Conservation (phyloP, 192 early-diverging fungal genomes). For the Coemansia umbellata region DNA sequence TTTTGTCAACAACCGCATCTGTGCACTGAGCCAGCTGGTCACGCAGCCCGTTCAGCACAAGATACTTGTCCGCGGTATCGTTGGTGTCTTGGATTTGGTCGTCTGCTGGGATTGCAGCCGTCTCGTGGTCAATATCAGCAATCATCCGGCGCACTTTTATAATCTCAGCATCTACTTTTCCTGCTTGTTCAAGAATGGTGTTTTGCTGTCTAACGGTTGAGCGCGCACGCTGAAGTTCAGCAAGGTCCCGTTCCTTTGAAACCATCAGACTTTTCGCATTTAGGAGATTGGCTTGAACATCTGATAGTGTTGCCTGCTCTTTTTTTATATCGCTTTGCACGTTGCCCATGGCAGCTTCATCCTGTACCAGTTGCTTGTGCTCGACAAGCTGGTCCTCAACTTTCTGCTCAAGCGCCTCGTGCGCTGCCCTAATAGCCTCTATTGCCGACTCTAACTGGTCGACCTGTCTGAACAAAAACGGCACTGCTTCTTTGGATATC, state of each 20-base stretch:
- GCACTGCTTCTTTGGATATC: conserved; percentile 50
- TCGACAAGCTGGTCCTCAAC: conserved; percentile 36
- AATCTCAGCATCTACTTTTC: conserved; percentile 39
- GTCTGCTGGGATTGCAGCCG: conserved; percentile 17
- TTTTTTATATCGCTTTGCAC: conserved; percentile 22
- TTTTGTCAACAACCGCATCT: conserved; percentile 4
- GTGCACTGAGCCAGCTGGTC: conserved; percentile 17
- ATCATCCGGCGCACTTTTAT: conserved; percentile 32
- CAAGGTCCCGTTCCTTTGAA: conserved; percentile 47
- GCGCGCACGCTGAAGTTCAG: conserved; percentile 29
- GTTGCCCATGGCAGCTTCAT: conserved; percentile 24
- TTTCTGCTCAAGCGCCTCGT: conserved; percentile 27
- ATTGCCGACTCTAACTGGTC: conserved; percentile 48
- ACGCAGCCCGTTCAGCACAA: conserved; percentile 36
- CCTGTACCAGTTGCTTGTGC: conserved; percentile 30
- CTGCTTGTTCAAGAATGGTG: conserved; percentile 29
- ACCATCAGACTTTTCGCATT: conserved; percentile 36
- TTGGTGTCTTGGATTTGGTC: conserved; percentile 31
- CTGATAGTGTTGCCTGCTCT: conserved; percentile 24
- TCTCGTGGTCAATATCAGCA: conserved; percentile 39
- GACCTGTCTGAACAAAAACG: conserved; percentile 50
- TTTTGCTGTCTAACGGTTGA: conserved; percentile 10
- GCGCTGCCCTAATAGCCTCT: conserved; percentile 31
- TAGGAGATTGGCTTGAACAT: conserved; percentile 40
- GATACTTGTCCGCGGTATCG: conserved; percentile 24